Conservation (phyloP, 768 basidiomycete genomes). For the Lentinula raphanica region DNA sequence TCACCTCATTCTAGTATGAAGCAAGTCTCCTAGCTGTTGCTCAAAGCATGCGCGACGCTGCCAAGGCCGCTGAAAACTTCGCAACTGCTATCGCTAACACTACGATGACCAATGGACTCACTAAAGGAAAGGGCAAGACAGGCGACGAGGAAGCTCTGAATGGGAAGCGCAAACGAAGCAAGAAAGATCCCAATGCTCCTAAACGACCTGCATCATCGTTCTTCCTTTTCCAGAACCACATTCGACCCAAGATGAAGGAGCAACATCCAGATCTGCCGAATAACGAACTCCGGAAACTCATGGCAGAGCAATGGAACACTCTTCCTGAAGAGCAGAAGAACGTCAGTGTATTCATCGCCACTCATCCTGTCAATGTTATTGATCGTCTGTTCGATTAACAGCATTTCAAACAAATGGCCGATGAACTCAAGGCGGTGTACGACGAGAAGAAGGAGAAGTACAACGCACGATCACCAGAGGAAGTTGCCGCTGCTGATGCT, state of each 20-base stretch:
- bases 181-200: slow-evolving; percentile 70
- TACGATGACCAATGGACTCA: slow-evolving; percentile 1
- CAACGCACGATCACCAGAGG: neutral
- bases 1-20: slow-evolving; percentile 40
- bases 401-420: slow-evolving; percentile 37
- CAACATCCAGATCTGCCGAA: slow-evolving; percentile 44
- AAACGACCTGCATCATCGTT: slow-evolving; percentile 71
- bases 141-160: slow-evolving; percentile 21
- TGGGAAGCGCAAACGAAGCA: slow-evolving; percentile 14
- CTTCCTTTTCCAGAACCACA: slow-evolving; percentile 67
- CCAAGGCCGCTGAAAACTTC: slow-evolving; percentile 56
- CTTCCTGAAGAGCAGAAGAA: slow-evolving; percentile 48
- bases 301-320: slow-evolving; percentile 49
- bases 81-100: slow-evolving; percentile 39
- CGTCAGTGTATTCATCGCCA: slow-evolving; percentile 30
- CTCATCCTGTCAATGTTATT: neutral
- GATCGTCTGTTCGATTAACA: neutral
- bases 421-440: slow-evolving; percentile 37
- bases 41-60: slow-evolving; percentile 58
- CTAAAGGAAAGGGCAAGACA: slow-evolving; percentile 53
- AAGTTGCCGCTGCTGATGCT: slow-evolving; percentile 7
- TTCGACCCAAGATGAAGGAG: slow-evolving; percentile 46
- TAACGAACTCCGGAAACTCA: slow-evolving; percentile 48
- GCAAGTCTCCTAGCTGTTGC: slow-evolving; percentile 52
- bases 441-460: slow-evolving; percentile 21